Base-by-base conservation (phyloP, 176 grass and related monocot genomes). In the Oryza australiensis region DNA sequence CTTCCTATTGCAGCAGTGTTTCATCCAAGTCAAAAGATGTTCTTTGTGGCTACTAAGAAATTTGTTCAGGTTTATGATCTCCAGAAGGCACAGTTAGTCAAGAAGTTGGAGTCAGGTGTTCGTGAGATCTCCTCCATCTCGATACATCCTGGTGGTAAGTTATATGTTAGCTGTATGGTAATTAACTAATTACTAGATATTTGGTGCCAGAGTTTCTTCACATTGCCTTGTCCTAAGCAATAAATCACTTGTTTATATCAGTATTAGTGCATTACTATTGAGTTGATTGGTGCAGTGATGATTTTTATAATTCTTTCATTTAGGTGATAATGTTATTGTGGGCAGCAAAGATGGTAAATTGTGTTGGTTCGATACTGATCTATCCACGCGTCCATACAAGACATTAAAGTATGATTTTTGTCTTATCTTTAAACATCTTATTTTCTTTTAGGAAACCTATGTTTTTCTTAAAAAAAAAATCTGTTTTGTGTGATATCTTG, bases 331-430 rank as follows among this genome's bases (percentile, higher is more conserved):
- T 87, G 69, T 99, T 86, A 90, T 99, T 40, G 96, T 95, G 5
- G 96, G 96, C 57, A 99, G 96, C 85, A 95, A 85, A 85, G 96
- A 99, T 74, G 96, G 96, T 27, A 99, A 95, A 89, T 30, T 99
- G 73, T 95, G 96, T 41, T 99, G 96, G 96, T 99, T 99, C 53
- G 96, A 99, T 92, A 92, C 94, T 29, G 96, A 99, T 77, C 75
- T 93, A 49, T 95, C 93, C 24, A 89, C 93, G 5, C 73, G 83
- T 18, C 89, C 96, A 20, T 99, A 99, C 77, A 99, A 94, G 67
- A 94, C 81, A 62, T 83, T 99, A 37, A 95, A 85, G 97, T 99
- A 94, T 26, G 69, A 70, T 75, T 42, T 62, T 78, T 72, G 28
- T 75, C 16, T 84, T 77, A 45, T 45, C 22, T 84, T 37, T n/a